Evolutionary conservation across 768 basidiomycete species (phyloP).

Genomic region (Trametes villosa): DNA sequence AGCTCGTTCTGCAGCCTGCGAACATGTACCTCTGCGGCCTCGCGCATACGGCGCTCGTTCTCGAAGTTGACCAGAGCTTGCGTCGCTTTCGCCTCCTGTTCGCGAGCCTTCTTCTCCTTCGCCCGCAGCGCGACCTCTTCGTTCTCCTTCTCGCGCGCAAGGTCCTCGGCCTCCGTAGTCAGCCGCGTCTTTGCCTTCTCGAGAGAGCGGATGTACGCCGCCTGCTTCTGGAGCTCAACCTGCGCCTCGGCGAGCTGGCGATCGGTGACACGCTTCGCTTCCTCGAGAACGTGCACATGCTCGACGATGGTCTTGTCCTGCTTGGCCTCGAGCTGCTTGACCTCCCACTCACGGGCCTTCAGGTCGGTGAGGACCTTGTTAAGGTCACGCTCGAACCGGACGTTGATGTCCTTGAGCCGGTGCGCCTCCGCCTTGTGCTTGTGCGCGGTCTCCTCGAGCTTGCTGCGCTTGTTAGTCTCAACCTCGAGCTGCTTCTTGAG

Average conservation of each 20-base stretch:
- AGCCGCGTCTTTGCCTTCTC: slow-evolving; percentile 80
- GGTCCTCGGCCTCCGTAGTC: slow-evolving; percentile 82
- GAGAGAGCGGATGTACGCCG: slow-evolving; percentile 79
- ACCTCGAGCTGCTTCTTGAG: slow-evolving; percentile 72
- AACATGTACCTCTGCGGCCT: slow-evolving; percentile 65
- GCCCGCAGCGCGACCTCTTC: slow-evolving; percentile 67
- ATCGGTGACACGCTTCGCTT: slow-evolving; percentile 94
- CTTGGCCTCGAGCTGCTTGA: slow-evolving; percentile 81
- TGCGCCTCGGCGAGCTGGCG: slow-evolving; percentile 85
- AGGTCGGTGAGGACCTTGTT: slow-evolving; percentile 82
- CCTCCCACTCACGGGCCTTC: slow-evolving; percentile 82
- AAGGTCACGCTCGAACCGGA: slow-evolving; percentile 78
- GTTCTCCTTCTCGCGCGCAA: slow-evolving; percentile 70
- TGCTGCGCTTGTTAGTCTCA: slow-evolving; percentile 72
- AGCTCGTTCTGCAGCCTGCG: slow-evolving; percentile 66
- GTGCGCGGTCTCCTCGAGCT: slow-evolving; percentile 69
- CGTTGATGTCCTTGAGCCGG: slow-evolving; percentile 67
- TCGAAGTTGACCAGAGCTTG: slow-evolving; percentile 65
- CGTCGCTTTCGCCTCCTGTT: slow-evolving; percentile 62
- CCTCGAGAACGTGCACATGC: slow-evolving; percentile 94
- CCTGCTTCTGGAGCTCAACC: slow-evolving; percentile 73
- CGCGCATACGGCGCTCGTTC: slow-evolving; percentile 66
- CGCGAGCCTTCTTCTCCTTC: slow-evolving; percentile 67
- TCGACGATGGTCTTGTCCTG: slow-evolving; percentile 99
- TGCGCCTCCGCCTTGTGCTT: slow-evolving; percentile 71